Percentiles rank a stretch among this genome's conserved stretches.
phyloP scores from a whole-genome alignment of 306 rosid genomes.

The Cicer chorassanicum region DNA sequence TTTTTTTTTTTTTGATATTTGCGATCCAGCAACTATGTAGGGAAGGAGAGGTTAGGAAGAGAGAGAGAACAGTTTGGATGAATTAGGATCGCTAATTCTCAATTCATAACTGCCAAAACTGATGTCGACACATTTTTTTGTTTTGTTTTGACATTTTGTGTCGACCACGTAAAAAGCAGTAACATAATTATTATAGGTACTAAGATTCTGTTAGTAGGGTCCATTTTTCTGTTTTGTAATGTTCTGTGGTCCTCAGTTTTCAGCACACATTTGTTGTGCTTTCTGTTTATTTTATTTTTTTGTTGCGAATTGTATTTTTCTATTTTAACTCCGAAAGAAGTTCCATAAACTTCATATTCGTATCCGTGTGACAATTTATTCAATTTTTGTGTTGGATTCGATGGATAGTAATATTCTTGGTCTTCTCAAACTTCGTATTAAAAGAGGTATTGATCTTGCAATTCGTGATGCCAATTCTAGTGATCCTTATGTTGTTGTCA shows the following conservation, averaged over 20 bases:
- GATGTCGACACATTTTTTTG: not conserved
- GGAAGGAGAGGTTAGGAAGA: not conserved
- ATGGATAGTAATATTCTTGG: constrained; percentile 61
- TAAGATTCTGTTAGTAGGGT: constrained; percentile 4
- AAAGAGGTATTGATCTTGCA: constrained; percentile 71
- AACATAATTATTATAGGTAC: not conserved
- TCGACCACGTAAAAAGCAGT: no score
- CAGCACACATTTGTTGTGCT: not conserved
- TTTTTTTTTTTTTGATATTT: not conserved
- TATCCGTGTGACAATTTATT: not conserved
- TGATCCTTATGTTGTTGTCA: constrained; percentile 74
- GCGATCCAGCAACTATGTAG: constrained; percentile 12
- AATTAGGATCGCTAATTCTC: not conserved
- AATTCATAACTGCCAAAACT: not conserved
- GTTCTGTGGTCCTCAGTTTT: not conserved
- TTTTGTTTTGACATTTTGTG: not conserved
- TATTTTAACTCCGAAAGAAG: not conserved
- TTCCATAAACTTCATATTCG: not conserved
- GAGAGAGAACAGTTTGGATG: not conserved
- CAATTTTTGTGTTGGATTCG: not conserved
- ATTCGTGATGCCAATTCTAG: constrained; percentile 73
- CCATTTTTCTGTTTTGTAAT: not conserved
- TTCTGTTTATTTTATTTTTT: not conserved
- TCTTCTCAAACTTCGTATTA: constrained; percentile 71
- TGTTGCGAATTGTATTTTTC: not conserved